Base-by-base conservation (phyloP, 768 basidiomycete genomes). In the Royoungia palumana region DNA sequence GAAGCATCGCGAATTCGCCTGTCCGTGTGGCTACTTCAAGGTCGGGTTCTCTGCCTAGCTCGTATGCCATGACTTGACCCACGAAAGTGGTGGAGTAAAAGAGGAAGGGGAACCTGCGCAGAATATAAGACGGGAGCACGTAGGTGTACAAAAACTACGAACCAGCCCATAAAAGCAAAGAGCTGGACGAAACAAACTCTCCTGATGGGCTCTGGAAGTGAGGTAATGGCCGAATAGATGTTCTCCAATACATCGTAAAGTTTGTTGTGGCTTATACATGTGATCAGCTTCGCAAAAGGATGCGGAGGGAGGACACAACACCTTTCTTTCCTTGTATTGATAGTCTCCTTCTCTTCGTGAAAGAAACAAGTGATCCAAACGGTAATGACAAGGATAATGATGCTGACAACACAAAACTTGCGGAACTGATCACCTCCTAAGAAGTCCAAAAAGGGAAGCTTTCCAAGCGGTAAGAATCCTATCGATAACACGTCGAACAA, bases 101-200 rank as follows among this genome's bases (percentile, higher is more conserved):
- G 35, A 96, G 74, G 74, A 94, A 97, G 1, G 94, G 94, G 62
- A 97, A 97, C 91, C 88, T 87, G 37, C 35, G 19, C 39, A 20
- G 37, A 19, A 13, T 47, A 20, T 63, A 22, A 44, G 19, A 58
- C 44, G 41, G 59, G 35, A 35, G 47, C 41, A 27, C 16, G 24
- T 10, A 20, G 41, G 35, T 39, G 37, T 36, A 37, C 21, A 41
- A 38, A 37, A 12, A 1, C 11, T 20, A 70, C 81, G 24, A 58
- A 87, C 90, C 94, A 97, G 56, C 91, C 93, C 91, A 95, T 95
- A 65, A 95, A 97, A 2, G 94, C 94, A 63, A 91, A 94, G 16
- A 97, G 69, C 62, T 97, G 94, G 4, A 96, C 94, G 60, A 86
- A 83, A 65, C 94, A 97, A 11, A 97, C 94, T 22, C 89, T 80